Evolutionary conservation across 257 asterid species (phyloP), one percentile per base, ranked within the genome.

Genomic region (Ocimum tenuiflorum): DNA sequence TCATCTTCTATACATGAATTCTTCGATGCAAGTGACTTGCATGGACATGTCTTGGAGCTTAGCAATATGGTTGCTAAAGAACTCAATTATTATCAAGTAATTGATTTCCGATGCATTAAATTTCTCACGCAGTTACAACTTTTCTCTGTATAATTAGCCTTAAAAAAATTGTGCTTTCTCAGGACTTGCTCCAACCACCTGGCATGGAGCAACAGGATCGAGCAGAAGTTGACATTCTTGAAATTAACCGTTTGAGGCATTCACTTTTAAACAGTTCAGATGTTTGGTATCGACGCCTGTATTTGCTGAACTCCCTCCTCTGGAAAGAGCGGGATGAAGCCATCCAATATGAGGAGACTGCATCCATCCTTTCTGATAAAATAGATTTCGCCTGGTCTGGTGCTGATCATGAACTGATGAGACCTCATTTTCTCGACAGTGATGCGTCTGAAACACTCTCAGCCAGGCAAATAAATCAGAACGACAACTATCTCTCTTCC

Each of bases 371-470:
- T 46, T 89, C 99, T 14, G 97, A 92, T 65, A 77, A 83, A 77
- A 92, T 92, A 45, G 99, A 92, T 79, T 87, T 80, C 41, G 95
- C 88, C 13, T 92, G 99, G 97, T 83, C 90, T 35, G 99, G 99
- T 69, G 81, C 89, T 36, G 88, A 86, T 63, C 80, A 60, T 47
- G 75, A 80, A 22, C 65, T 73, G 19, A 60, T 38, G 53, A 71
- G 73, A 42, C 55, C 70, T 48, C 82, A 60, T 58, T 50, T 71
- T 46, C 67, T 66, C 13, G 68, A 49, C 73, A 29, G 65, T 5
- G 89, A 78, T 46, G 75, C 45, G 23, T 48, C 80, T 2, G 90
- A 70, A 75, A 48, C 76, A 29, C 50, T 61, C 39, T n/a, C 78
- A 14, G 47, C 60, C 39, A 33, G 69, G 60, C 80, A 51, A 48